These are phyloP conservation scores for Xerocomellus dryophilus DNA, from an alignment of 768 basidiomycete species.

Conservation along the genomic window DNA sequence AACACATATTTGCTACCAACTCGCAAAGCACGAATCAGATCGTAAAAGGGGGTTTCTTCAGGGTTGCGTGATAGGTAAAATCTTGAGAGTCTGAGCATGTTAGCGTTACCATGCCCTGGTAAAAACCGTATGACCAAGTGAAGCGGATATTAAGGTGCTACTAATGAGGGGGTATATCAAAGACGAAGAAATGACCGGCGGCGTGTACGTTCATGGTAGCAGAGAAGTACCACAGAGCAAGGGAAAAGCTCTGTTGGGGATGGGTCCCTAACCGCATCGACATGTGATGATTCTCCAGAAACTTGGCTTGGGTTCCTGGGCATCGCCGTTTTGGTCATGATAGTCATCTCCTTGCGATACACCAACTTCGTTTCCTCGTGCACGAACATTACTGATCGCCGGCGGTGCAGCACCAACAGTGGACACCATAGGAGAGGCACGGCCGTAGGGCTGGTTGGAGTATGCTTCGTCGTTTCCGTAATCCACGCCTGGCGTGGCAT, in stretches of 20 bases:
- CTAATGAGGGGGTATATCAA: constrained; percentile 37
- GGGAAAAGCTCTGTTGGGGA: constrained; percentile 12
- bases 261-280: constrained; percentile 56
- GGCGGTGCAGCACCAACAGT: constrained; percentile 65
- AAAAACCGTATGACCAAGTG: constrained; percentile 33
- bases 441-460: constrained; percentile 64
- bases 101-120: constrained; percentile 28
- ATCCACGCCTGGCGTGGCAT: constrained; percentile 56
- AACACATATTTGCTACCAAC: constrained; percentile 22
- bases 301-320: constrained; percentile 49
- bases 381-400: constrained; percentile 70
- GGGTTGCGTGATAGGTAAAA: constrained; percentile 27
- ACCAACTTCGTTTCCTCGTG: constrained; percentile 65
- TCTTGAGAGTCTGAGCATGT: constrained; percentile 22
- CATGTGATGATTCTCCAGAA: constrained; percentile 74
- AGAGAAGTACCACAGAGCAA: constrained; percentile 18
- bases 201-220: constrained; percentile 29
- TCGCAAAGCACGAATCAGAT: constrained; percentile 33
- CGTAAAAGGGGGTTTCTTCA: constrained; percentile 21
- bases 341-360: constrained; percentile 60
- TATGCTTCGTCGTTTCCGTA: constrained; percentile 59
- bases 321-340: constrained; percentile 53
- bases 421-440: constrained; percentile 79
- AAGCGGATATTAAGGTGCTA: constrained; percentile 37
- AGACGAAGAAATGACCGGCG: constrained; percentile 36